Evolutionary conservation across 768 basidiomycete genomes (phyloP).

Genomic region (Russula earlei): DNA sequence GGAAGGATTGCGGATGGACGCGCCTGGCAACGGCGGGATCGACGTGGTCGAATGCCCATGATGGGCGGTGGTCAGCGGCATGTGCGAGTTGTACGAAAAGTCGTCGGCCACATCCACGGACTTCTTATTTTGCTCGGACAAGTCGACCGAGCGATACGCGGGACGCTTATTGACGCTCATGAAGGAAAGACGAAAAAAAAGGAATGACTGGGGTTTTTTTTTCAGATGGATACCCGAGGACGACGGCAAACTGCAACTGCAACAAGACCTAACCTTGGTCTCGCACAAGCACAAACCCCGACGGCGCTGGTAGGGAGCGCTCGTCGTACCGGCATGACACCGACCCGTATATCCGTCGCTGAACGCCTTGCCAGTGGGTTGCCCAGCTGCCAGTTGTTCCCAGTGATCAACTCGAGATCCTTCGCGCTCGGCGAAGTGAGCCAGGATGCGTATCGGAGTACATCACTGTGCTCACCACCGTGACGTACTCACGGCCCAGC

Average conservation of each 20-base stretch:
- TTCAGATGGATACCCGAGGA: background rate
- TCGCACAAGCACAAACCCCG: too few relatives aligned
- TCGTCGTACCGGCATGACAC: too few relatives aligned
- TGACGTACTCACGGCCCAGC: constrained; percentile 14
- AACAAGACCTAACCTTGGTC: background rate
- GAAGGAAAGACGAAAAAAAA: background rate
- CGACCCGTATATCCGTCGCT: too few relatives aligned
- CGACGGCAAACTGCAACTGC: background rate
- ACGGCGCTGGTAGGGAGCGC: too few relatives aligned
- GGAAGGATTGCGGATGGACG: background rate
- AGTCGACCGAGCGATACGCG: background rate
- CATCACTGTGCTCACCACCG: background rate
- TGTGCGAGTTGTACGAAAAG: constrained; percentile 5
- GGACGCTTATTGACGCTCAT: constrained; percentile 2
- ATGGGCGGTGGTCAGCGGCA: constrained; percentile 2
- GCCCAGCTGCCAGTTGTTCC: too few relatives aligned
- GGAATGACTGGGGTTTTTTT: background rate
- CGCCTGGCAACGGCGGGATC: background rate
- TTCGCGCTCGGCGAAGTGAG: too few relatives aligned
- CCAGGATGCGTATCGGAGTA: too few relatives aligned
- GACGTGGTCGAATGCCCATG: constrained; percentile 2
- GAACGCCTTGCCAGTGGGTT: too few relatives aligned
- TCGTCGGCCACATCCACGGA: background rate
- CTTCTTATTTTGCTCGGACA: background rate
- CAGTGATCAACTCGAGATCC: too few relatives aligned